Evolutionary conservation across 345 rosid species (phyloP), one percentile per base, ranked within the genome.

Genomic region (Abelmoschus esculentus): DNA sequence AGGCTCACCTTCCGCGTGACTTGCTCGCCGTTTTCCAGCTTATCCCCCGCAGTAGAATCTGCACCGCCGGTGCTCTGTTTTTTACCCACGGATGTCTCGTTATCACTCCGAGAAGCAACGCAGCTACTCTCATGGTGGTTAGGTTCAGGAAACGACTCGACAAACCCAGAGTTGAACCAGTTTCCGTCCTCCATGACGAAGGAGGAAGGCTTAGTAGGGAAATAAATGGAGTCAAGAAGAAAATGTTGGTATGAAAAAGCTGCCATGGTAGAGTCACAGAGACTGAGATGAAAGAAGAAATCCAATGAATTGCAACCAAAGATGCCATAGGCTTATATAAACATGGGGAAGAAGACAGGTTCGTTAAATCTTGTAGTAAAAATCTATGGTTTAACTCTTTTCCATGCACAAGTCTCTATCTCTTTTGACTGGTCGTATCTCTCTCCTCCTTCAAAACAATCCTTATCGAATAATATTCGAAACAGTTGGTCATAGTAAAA

Each of bases 1-100:
- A 56, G 74, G 46, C 47, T 29, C 19, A 73, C 42, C 6, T 78
- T 70, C 65, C 77, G 86, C 9, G 82, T 77, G 14, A 81, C 85
- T 70, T 81, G 86, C 74, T 83, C 83, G 3, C 86, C 84, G 19
- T 63, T 72, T 60, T 80, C 84, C 40, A 64, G 81, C 70, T 70
- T 78, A 10, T 84, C 83, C 74, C 81, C 81, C 31, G 44, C 75
- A 13, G 80, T 61, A 0, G 86, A 86, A 31, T 86, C 76, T 11
- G 75, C 81, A 3, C 86, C 76, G 14, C 76, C 80, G 2, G 84
- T 75, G 78, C 75, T 77, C 68, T 81, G 90, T 69, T 85, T 83
- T 74, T 63, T 76, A 13, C 77, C 70, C 55, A 61, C 75, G 73
- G 73, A 83, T 69, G 73, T 71, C 74, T 84, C 81, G 34, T 75